phyloP scores from a whole-genome alignment of 2,329 filamentous ascomycete genomes.

The Simplicillium aogashimaense region DNA sequence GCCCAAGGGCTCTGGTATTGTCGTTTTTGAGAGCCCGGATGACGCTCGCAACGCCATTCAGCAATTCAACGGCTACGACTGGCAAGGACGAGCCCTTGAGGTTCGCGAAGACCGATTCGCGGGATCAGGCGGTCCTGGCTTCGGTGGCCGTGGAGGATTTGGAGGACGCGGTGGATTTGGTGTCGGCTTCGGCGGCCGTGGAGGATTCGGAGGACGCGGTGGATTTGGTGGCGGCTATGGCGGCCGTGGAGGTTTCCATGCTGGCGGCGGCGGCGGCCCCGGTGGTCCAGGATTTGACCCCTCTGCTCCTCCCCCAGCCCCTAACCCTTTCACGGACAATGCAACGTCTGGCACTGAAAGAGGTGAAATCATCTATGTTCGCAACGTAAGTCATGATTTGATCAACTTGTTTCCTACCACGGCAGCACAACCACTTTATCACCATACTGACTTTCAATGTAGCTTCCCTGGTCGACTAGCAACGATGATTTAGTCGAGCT shows the following conservation, averaged over 20 bases:
- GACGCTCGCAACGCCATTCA: constrained; percentile 93
- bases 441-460: background rate
- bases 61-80: constrained; percentile 98
- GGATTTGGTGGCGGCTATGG: constrained; percentile 43
- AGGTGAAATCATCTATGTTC: constrained; percentile 81
- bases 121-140: constrained; percentile 46
- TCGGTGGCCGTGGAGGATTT: constrained; percentile 47
- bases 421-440: background rate
- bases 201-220: constrained; percentile 43
- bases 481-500: constrained; percentile 95
- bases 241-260: constrained; percentile 40
- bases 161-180: constrained; percentile 51
- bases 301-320: constrained; percentile 38
- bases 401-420: background rate
- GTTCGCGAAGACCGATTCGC: constrained; percentile 96
- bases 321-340: constrained; percentile 91
- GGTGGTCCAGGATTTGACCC: constrained; percentile 36
- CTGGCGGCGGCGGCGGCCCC: constrained; percentile 15
- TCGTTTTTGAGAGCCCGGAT: constrained; percentile 89
- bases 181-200: constrained; percentile 37
- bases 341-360: constrained; percentile 80
- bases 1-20: constrained; percentile 93
- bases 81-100: constrained; percentile 88
- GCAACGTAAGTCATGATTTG: constrained; percentile 64
- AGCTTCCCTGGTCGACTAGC: constrained; percentile 98